Evolutionary conservation across 345 rosid species (phyloP), one percentile per base, ranked within the genome.

Genomic region (Dovyalis caffra): DNA sequence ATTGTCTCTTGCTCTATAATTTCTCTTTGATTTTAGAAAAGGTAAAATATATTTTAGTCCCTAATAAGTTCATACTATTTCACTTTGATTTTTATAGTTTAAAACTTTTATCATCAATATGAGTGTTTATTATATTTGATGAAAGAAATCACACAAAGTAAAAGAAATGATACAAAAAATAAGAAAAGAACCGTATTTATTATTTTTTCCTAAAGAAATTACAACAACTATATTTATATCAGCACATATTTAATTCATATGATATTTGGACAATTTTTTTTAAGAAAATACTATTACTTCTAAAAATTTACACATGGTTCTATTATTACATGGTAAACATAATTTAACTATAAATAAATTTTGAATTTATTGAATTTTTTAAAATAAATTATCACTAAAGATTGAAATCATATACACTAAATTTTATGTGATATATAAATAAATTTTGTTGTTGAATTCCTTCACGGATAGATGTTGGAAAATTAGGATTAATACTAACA

Each of bases 1-100:
- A 35, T 18, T 26, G 32, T 65, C 43, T 72, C 45, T 58, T 14
- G 2, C 64, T 68, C 34, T 16, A 28, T 32, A 37, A 31, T 37
- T 53, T 34, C 8, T 7, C 32, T 60, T 47, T 60, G 56, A 33
- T 67, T 74, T 53, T 38, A n/a, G 18, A 77, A 77, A 77, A 38
- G 67, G 61, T 9, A 34, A 18, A 56, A 12, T 56, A 56, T 10
- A 56, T 56, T 56, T 56, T 3, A 3, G 28, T 23, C 61, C 61
- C 61, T 56, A 23, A 9, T 0, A 28, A 8, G 10, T 23, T 28
- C n/a, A 10, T 0, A 56, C 11, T 56, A n/a, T 23, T 10, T 23
- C 25, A 56, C 28, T 56, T 23, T 56, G 14, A 56, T 56, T 8
- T 56, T 8, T 23, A 56, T 23, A 10, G 15, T 56, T n/a, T 56